Base-by-base conservation (phyloP, 768 basidiomycete genomes). In the Boletus reticulatus region DNA sequence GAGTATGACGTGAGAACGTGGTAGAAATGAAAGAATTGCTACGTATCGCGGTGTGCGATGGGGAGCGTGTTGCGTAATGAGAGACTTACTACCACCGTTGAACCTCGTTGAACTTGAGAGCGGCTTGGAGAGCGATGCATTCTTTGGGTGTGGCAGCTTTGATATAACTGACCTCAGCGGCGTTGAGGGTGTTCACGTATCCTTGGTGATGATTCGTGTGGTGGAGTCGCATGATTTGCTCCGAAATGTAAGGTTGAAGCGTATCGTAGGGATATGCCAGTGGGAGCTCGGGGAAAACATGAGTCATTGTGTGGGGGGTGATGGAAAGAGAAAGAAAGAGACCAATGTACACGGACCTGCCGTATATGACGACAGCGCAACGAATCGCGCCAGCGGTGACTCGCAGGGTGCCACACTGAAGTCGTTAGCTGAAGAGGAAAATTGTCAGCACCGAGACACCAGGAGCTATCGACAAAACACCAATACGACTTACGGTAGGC, bases 131-230 rank as follows among this genome's bases (percentile, higher is more conserved):
- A 22, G 84, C 86, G 66, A 97, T 94, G 61, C 85, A 83, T 69
- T 88, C 85, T 75, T 88, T 92, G 65, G 90, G 81, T 47, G 85
- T 81, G 4, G 74, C 62, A 0, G 88, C 77, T 62, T 83, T 90
- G n/a, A n/a, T n/a, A n/a, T n/a, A n/a, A n/a, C n/a, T n/a, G n/a
- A n/a, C n/a, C n/a, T n/a, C n/a, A n/a, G n/a, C 94, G 34, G 89
- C 85, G 75, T 96, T 98, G 71, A 98, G 83, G 2, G 87, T 89
- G 65, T 84, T 95, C 52, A 96, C 92, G 66, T 97, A 97, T 51
- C 92, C 88, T 79, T 94, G 92, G 69, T 98, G 94, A 70, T 98
- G 94, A 80, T 94, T 95, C 59, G 79, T 84, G 79, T 98, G 94
- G 75, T 98, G 94, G 48, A 96, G 89, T 53, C 77, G 82, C 94